A percentile compares a stretch with the other conserved stretches of the same genome.
phyloP scores from a whole-genome alignment of 768 basidiomycete genomes.

The Pulveroboletus ravenelii region DNA sequence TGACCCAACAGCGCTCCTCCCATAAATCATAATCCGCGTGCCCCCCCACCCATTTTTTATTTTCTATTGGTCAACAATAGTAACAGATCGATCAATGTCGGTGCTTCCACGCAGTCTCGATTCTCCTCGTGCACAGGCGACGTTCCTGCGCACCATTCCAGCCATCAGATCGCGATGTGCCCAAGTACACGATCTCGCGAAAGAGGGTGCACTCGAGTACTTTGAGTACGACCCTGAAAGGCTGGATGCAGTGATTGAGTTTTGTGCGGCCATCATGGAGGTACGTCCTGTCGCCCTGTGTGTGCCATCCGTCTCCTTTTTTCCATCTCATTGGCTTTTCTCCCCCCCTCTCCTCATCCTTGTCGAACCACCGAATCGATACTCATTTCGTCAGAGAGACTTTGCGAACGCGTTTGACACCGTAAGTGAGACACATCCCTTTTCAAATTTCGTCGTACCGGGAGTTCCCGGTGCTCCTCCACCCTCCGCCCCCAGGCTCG shows the following conservation, averaged over 20 bases:
- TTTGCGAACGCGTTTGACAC: constrained; percentile 64
- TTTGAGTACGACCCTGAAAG: constrained; percentile 82
- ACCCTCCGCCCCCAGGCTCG: constrained; percentile 6
- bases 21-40: constrained; percentile 6
- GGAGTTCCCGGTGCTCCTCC: background rate
- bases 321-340: background rate
- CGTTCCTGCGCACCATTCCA: constrained; percentile 79
- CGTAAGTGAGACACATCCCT: constrained; percentile 37
- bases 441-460: background rate
- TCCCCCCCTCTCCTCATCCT: background rate
- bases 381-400: constrained; percentile 52
- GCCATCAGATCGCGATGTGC: constrained; percentile 86
- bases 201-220: constrained; percentile 70
- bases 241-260: constrained; percentile 62
- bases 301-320: background rate
- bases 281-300: constrained; percentile 36
- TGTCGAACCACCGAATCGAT: too few relatives aligned
- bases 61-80: background rate
- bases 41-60: background rate
- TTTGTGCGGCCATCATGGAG: constrained; percentile 74
- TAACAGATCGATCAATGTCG: constrained; percentile 2
- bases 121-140: constrained; percentile 32
- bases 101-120: constrained; percentile 7
- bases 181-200: constrained; percentile 73
- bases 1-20: background rate